phyloP scores from a whole-genome alignment of 1,139 yeast genomes.

The Kazachstania sp. region DNA sequence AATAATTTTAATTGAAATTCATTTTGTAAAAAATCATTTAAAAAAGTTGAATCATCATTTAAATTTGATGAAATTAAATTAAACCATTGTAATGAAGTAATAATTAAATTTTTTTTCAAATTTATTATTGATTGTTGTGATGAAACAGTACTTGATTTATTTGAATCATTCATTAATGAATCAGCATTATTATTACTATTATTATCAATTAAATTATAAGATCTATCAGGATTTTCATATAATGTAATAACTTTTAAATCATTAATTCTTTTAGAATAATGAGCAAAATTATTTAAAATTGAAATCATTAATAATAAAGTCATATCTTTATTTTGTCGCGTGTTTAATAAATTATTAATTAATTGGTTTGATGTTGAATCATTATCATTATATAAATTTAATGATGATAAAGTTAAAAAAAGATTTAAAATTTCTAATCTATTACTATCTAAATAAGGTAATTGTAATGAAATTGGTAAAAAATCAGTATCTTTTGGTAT shows the following conservation, averaged over 20 bases:
- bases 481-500: background rate
- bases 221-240: background rate
- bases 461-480: constrained; percentile 11
- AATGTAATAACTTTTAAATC: background rate
- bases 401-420: constrained; percentile 55
- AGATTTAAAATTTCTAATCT: constrained; percentile 60
- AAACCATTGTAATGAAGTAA: constrained; percentile 55
- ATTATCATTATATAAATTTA: constrained; percentile 41
- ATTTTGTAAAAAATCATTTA: constrained; percentile 38
- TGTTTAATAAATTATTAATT: background rate
- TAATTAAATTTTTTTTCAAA: constrained; percentile 45
- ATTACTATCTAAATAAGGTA: constrained; percentile 49
- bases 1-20: constrained; percentile 46
- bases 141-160: background rate
- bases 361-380: background rate
- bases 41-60: constrained; percentile 39
- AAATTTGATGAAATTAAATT: constrained; percentile 40
- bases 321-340: background rate
- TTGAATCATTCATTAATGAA: background rate
- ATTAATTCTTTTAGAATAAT: constrained; percentile 2
- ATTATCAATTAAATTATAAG: constrained; percentile 34
- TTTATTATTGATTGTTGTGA: constrained; percentile 31
- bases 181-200: too few relatives aligned
- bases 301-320: constrained; percentile 2
- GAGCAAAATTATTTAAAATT: background rate